These are phyloP conservation scores for Dittrichia graveolens DNA, from an alignment of 129 eudicot species.

Conservation along the genomic window DNA sequence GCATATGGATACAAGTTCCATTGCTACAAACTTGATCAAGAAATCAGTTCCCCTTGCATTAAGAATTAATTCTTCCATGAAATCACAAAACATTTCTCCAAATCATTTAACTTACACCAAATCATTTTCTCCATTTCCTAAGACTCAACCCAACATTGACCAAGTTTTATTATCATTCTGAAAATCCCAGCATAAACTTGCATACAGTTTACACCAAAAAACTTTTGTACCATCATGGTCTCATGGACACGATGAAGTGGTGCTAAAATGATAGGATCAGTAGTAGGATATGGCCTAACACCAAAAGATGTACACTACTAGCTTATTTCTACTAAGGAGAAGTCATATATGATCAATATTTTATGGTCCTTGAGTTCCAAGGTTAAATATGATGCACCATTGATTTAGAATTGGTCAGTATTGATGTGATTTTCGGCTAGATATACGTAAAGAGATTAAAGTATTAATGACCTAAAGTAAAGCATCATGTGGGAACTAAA, in stretches of 20 bases:
- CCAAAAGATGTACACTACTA: neutral
- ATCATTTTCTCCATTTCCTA: neutral
- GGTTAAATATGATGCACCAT: too few relatives aligned
- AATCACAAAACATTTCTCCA: neutral
- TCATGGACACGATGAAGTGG: neutral
- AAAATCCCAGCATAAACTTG: neutral
- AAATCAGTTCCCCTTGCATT: slow-evolving; percentile 1
- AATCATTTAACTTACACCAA: neutral
- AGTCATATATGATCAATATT: too few relatives aligned
- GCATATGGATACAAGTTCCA: neutral
- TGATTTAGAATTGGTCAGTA: neutral
- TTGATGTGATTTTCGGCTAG: neutral
- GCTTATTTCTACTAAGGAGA: too few relatives aligned
- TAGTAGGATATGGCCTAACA: neutral
- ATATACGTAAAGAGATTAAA: neutral
- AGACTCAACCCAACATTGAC: neutral
- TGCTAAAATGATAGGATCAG: neutral
- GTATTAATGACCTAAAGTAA: neutral
- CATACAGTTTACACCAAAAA: neutral
- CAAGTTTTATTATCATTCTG: neutral
- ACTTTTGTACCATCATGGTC: neutral
- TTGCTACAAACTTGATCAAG: slow-evolving; percentile 11
- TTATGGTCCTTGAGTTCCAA: too few relatives aligned
- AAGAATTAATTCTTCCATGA: neutral
- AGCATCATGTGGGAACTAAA: neutral